A percentile compares a stretch with the other conserved stretches of the same genome.
Evolutionary conservation across 208 protist genomes (phyloP).

Genomic region (Wallacemonas collosoma): DNA sequence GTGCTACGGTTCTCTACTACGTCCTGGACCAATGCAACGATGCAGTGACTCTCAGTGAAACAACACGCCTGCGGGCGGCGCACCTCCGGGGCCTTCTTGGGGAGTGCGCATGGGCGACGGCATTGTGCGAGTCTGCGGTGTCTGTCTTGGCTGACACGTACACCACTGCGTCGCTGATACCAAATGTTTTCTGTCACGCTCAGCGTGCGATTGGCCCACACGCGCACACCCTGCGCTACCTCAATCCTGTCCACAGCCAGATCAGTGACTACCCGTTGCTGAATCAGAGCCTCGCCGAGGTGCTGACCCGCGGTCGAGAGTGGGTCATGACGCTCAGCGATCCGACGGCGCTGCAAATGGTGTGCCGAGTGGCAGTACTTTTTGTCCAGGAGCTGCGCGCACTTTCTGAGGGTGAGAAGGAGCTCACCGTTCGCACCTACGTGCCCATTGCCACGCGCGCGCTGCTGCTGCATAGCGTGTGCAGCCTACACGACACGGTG

Average conservation of each 20-base stretch:
- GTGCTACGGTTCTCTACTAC: slow-evolving; percentile 69
- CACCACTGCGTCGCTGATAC: slow-evolving; percentile 28
- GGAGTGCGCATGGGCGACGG: slow-evolving; percentile 1
- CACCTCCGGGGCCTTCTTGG: slow-evolving; percentile 18
- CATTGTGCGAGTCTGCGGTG: neutral
- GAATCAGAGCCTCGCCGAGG: slow-evolving; percentile 26
- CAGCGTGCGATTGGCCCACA: slow-evolving; percentile 56
- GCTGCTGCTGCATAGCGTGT: slow-evolving; percentile 31
- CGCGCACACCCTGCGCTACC: slow-evolving; percentile 25
- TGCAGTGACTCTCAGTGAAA: slow-evolving; percentile 35
- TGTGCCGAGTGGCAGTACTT: slow-evolving; percentile 29
- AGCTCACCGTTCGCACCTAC: slow-evolving; percentile 40
- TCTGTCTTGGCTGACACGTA: slow-evolving; percentile 15
- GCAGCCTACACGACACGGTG: neutral
- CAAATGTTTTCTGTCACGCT: slow-evolving; percentile 51
- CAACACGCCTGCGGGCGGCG: slow-evolving; percentile 20
- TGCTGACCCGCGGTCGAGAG: slow-evolving; percentile 20
- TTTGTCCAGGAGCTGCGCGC: slow-evolving; percentile 29
- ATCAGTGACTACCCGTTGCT: slow-evolving; percentile 45
- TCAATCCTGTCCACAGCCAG: slow-evolving; percentile 12
- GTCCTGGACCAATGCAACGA: slow-evolving; percentile 79
- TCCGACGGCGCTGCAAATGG: slow-evolving; percentile 23
- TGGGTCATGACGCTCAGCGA: slow-evolving; percentile 12
- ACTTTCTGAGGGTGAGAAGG: slow-evolving; percentile 24
- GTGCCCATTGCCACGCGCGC: slow-evolving; percentile 60